These are phyloP conservation scores for Coemansia brasiliensis DNA, from an alignment of 192 early-diverging fungal genomes.

Conservation along the genomic window DNA sequence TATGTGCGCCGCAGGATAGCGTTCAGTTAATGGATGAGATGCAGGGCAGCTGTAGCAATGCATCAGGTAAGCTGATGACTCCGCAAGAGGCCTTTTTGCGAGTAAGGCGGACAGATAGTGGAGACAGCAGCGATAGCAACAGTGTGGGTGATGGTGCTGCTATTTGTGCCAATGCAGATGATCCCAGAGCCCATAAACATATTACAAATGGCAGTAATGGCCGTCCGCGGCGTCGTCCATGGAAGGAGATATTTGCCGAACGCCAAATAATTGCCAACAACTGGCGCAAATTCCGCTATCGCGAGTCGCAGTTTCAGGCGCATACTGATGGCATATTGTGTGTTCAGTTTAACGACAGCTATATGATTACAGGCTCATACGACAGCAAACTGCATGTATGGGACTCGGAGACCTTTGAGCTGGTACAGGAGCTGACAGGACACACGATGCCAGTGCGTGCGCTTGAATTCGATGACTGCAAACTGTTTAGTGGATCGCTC, in stretches of 20 bases:
- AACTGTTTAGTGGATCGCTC: slow-evolving; percentile 90
- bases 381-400: slow-evolving; percentile 86
- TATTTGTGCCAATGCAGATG: neutral
- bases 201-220: too few relatives aligned
- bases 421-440: slow-evolving; percentile 75
- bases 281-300: slow-evolving; percentile 85
- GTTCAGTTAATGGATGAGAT: slow-evolving; percentile 35
- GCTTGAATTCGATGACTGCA: slow-evolving; percentile 91
- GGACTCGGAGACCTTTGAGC: slow-evolving; percentile 83
- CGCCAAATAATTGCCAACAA: slow-evolving; percentile 89
- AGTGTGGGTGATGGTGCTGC: slow-evolving; percentile 11
- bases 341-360: slow-evolving; percentile 82
- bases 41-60: neutral
- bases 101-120: slow-evolving; percentile 3
- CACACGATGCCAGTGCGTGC: slow-evolving; percentile 85
- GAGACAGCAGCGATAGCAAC: slow-evolving; percentile 44
- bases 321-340: slow-evolving; percentile 92
- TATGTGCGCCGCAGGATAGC: slow-evolving; percentile 42
- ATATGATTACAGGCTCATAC: slow-evolving; percentile 85
- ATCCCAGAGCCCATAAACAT: neutral
- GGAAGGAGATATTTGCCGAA: slow-evolving; percentile 96
- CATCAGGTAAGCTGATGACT: neutral
- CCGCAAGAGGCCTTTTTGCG: neutral
- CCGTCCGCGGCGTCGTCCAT: slow-evolving; percentile 62
- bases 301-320: slow-evolving; percentile 62